Evolutionary conservation across 805 yeast species (phyloP).

Genomic region (Kuraishia piskuri): DNA sequence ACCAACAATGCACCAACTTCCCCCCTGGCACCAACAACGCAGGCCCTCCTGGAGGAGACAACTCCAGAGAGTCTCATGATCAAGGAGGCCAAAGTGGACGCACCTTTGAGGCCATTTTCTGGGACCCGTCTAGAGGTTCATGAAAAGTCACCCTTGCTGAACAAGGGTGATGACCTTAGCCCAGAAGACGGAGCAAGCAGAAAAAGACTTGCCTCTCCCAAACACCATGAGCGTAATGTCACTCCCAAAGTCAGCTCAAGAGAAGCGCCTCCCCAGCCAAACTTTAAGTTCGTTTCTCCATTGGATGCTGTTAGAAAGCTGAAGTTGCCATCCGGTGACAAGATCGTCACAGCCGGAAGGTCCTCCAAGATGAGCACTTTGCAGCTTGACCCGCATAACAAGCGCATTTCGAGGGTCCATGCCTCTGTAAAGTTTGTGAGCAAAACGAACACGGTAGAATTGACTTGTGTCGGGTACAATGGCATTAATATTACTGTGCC

Average conservation of each 20-base stretch:
- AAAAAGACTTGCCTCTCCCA: background rate
- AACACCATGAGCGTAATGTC: background rate
- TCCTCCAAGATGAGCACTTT: constrained; percentile 54
- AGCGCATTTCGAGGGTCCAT: constrained; percentile 62
- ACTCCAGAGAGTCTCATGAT: background rate
- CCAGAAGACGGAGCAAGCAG: background rate
- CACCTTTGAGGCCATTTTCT: background rate
- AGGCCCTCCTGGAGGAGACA: background rate
- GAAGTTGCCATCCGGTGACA: constrained; percentile 30
- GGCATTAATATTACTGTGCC: constrained; percentile 70
- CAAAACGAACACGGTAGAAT: constrained; percentile 29
- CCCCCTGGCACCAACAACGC: background rate
- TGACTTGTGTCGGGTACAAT: constrained; percentile 77
- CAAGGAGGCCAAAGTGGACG: background rate
- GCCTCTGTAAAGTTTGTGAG: constrained; percentile 38
- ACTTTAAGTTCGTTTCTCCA: constrained; percentile 22
- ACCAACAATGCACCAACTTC: background rate
- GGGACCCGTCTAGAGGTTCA: background rate
- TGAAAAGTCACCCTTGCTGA: background rate
- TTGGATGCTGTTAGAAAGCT: constrained; percentile 26
- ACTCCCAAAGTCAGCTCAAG: background rate
- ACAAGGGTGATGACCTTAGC: background rate
- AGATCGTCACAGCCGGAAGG: constrained; percentile 49
- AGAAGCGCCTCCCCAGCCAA: background rate
- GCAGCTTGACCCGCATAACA: constrained; percentile 33